Conservation (phyloP, 768 basidiomycete genomes). For the Tylopilus felleus region DNA sequence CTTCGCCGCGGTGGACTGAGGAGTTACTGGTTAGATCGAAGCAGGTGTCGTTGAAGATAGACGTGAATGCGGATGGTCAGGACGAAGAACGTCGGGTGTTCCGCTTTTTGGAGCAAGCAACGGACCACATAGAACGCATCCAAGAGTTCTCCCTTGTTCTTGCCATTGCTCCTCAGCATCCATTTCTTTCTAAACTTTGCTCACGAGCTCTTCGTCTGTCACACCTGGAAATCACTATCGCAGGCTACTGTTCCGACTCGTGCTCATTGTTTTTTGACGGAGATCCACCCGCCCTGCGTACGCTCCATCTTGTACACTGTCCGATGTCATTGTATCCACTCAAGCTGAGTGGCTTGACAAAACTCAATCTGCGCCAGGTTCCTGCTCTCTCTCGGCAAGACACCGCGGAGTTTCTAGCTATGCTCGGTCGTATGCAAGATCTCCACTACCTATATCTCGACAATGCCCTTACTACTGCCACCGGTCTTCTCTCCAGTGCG, state of each 20-base stretch:
- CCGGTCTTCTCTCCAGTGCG: neutral
- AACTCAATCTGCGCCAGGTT: neutral
- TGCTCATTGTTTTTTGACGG: neutral
- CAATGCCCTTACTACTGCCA: neutral
- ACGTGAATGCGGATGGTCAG: neutral
- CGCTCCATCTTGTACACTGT: neutral
- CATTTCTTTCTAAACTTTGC: neutral
- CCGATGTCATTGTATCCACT: neutral
- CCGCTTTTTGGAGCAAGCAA: neutral
- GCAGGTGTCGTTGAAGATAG: constrained; percentile 30
- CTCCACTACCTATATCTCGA: neutral
- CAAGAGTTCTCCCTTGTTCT: neutral
- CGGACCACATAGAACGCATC: neutral
- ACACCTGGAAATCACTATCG: neutral
- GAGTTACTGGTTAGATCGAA: constrained; percentile 45
- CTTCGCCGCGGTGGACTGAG: constrained; percentile 33
- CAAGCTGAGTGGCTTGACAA: neutral
- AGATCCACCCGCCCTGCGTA: neutral
- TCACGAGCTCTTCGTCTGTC: neutral
- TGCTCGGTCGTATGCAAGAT: neutral
- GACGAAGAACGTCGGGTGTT: neutral
- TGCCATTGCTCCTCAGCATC: no score
- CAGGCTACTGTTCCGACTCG: neutral
- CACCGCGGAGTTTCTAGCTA: neutral
- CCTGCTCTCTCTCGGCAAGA: neutral